phyloP scores from a whole-genome alignment of 2,329 filamentous ascomycete genomes.

The Cordyceps cateniannulata region DNA sequence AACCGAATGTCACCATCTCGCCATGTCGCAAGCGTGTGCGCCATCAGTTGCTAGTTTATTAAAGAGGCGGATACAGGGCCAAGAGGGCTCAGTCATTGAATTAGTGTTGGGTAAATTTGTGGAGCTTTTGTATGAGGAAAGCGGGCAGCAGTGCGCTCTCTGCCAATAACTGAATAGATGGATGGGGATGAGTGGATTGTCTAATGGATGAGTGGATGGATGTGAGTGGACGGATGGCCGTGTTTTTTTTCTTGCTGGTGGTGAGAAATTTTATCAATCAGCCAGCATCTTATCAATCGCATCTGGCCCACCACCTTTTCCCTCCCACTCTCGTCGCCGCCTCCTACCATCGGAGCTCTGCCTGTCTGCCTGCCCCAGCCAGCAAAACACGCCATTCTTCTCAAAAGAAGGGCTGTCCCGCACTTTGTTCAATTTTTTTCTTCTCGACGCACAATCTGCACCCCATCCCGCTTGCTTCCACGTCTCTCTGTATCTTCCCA shows the following conservation, averaged over 20 bases:
- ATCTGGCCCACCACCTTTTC: conserved; percentile 29
- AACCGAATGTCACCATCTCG: conserved; percentile 2
- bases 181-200: neutral
- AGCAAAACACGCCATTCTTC: neutral
- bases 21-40: neutral
- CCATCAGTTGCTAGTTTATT: neutral
- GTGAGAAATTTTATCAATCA: conserved; percentile 14
- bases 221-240: neutral
- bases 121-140: neutral
- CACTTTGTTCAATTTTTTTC: conserved; percentile 7
- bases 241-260: neutral
- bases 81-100: neutral
- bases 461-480: neutral
- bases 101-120: conserved; percentile 9
- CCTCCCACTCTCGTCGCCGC: neutral
- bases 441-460: conserved; percentile 7
- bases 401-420: conserved; percentile 11
- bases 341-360: conserved; percentile 13
- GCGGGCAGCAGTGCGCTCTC: neutral
- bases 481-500: neutral
- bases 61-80: neutral
- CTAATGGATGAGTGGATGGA: neutral
- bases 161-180: neutral
- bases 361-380: neutral
- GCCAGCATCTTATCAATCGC: conserved; percentile 34